phyloP scores from a whole-genome alignment of 768 basidiomycete genomes.

The Epithele typhae region DNA sequence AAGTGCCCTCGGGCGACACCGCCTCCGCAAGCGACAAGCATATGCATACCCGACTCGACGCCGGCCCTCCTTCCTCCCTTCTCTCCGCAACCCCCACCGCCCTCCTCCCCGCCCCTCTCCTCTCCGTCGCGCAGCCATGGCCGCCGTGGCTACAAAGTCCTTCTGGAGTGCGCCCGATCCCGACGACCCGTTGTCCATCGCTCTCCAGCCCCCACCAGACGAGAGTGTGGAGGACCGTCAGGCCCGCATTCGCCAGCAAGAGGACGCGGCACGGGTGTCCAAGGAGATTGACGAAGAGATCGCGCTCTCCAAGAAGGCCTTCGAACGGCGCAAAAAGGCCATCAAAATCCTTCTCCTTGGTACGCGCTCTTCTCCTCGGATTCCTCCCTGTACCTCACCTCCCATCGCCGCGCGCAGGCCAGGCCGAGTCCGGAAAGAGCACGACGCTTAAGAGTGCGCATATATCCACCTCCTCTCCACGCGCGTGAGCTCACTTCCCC shows the following conservation, averaged over 20 bases:
- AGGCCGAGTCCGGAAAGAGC: slow-evolving; percentile 58
- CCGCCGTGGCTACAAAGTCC: slow-evolving; percentile 5
- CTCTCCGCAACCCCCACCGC: background rate
- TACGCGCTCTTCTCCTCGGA: slow-evolving; percentile 19
- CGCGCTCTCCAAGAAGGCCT: slow-evolving; percentile 37
- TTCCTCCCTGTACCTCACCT: background rate
- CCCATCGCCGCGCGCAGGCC: slow-evolving; percentile 36
- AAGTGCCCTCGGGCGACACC: too few species aligned
- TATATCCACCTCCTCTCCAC: background rate
- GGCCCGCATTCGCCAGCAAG: slow-evolving; percentile 29
- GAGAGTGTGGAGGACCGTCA: slow-evolving; percentile 34
- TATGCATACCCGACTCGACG: too few species aligned
- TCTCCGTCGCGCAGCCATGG: background rate
- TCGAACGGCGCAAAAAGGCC: slow-evolving; percentile 47
- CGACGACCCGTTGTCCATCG: slow-evolving; percentile 36
- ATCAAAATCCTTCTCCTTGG: slow-evolving; percentile 55
- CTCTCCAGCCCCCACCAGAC: slow-evolving; percentile 31
- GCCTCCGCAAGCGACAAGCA: too few species aligned
- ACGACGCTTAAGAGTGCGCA: slow-evolving; percentile 29
- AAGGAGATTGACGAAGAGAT: slow-evolving; percentile 47
- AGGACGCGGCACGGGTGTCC: slow-evolving; percentile 41
- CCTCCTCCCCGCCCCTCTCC: background rate
- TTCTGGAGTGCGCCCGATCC: slow-evolving; percentile 11
- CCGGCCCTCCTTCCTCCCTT: background rate
- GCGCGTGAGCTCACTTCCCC: background rate